Evolutionary conservation across 2,329 filamentous ascomycete species (phyloP).

Genomic region (Pseudogymnoascus sp.): DNA sequence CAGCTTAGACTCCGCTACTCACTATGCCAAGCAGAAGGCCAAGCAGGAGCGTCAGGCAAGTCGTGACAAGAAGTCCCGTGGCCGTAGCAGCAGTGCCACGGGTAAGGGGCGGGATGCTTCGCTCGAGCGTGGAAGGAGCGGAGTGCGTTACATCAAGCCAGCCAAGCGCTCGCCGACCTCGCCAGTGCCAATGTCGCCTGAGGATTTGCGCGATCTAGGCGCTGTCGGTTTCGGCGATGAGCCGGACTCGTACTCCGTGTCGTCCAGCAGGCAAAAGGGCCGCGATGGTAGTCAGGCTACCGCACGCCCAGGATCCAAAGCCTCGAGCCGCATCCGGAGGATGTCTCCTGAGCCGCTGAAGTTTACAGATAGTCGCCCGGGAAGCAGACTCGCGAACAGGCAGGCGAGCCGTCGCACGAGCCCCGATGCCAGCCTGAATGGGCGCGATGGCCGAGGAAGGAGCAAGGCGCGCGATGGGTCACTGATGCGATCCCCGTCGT

Average conservation of each 20-base stretch:
- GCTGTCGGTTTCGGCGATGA: slow-evolving; percentile 26
- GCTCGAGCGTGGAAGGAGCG: slow-evolving; percentile 60
- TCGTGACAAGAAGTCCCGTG: slow-evolving; percentile 33
- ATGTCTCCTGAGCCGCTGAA: slow-evolving; percentile 21
- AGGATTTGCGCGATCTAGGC: slow-evolving; percentile 62
- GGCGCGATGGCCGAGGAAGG: slow-evolving; percentile 48
- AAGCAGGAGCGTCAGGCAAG: slow-evolving; percentile 36
- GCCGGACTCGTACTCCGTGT: slow-evolving; percentile 21
- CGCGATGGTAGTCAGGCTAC: slow-evolving; percentile 21
- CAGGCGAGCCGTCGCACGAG: slow-evolving; percentile 32
- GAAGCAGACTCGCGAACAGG: slow-evolving; percentile 30
- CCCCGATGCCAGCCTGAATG: slow-evolving; percentile 25
- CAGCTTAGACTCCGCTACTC: slow-evolving; percentile 70
- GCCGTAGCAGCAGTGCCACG: slow-evolving; percentile 42
- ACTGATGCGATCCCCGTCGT: slow-evolving; percentile 64
- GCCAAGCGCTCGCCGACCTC: slow-evolving; percentile 85
- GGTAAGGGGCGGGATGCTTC: slow-evolving; percentile 51
- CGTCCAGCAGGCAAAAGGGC: slow-evolving; percentile 14
- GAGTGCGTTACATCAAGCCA: slow-evolving; percentile 60
- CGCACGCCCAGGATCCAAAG: slow-evolving; percentile 28
- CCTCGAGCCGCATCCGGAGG: slow-evolving; percentile 26
- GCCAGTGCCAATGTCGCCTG: slow-evolving; percentile 87
- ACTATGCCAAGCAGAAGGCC: slow-evolving; percentile 46
- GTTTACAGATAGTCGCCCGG: slow-evolving; percentile 13
- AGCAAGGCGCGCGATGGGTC: slow-evolving; percentile 52